phyloP scores from a whole-genome alignment of 306 rosid genomes.

The Acacia confusa region DNA sequence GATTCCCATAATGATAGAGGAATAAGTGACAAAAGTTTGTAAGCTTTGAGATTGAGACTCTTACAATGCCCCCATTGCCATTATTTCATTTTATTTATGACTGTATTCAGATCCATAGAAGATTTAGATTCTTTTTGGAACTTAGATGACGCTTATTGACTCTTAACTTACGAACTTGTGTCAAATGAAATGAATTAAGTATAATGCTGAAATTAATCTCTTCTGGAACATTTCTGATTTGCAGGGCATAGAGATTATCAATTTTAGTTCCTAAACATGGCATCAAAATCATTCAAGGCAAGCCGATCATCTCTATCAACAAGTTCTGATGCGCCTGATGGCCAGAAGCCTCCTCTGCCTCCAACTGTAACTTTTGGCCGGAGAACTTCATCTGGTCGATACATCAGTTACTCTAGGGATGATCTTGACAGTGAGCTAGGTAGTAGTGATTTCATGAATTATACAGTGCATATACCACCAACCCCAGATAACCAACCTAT shows the following conservation, averaged over 20 bases:
- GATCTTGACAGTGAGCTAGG: slow-evolving; percentile 93
- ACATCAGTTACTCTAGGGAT: slow-evolving; percentile 85
- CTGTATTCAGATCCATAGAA: background rate
- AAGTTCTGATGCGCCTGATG: slow-evolving; percentile 61
- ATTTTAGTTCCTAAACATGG: slow-evolving; percentile 47
- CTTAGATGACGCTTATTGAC: slow-evolving; percentile 15
- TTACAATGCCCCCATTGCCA: slow-evolving; percentile 8
- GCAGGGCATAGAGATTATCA: slow-evolving; percentile 35
- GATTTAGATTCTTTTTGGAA: slow-evolving; percentile 24
- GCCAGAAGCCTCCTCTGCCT: slow-evolving; percentile 70
- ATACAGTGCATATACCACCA: slow-evolving; percentile 85
- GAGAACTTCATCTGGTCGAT: slow-evolving; percentile 87
- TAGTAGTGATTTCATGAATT: slow-evolving; percentile 70
- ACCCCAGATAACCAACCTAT: slow-evolving; percentile 98
- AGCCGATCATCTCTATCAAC: slow-evolving; percentile 64
- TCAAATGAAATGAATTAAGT: background rate
- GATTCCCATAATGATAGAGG: background rate
- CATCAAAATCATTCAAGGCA: slow-evolving; percentile 60
- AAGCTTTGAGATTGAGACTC: slow-evolving; percentile 12
- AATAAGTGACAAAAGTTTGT: slow-evolving; percentile 11
- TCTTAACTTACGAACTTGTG: background rate
- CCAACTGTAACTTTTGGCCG: slow-evolving; percentile 79
- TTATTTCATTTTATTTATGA: background rate
- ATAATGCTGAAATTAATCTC: slow-evolving; percentile 31
- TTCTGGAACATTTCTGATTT: slow-evolving; percentile 28